Percentiles rank a stretch among this genome's conserved stretches.
Evolutionary conservation across 2,329 filamentous ascomycete species (phyloP).

Genomic region (Aureobasidium sp.): DNA sequence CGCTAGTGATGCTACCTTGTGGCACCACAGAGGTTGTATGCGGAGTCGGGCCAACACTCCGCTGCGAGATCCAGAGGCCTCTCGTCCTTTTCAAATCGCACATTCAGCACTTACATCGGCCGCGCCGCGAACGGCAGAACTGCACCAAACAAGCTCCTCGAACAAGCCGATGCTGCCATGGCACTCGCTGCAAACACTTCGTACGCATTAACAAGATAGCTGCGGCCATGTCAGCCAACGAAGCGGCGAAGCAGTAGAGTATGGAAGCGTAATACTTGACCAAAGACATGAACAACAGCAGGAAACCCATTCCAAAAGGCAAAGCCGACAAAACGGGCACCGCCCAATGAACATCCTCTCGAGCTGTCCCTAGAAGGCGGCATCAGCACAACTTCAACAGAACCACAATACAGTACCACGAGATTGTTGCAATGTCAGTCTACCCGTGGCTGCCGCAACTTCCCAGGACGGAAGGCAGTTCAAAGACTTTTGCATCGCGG

Average conservation of each 20-base stretch:
- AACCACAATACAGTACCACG: neutral
- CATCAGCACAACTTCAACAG: neutral
- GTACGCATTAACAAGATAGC: slow-evolving; percentile 57
- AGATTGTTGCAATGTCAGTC: slow-evolving; percentile 31
- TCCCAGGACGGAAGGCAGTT: neutral
- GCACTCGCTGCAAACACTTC: slow-evolving; percentile 67
- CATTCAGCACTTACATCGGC: slow-evolving; percentile 44
- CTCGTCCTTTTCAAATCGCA: neutral
- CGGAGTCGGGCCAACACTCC: neutral
- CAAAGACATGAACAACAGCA: slow-evolving; percentile 44
- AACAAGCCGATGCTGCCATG: slow-evolving; percentile 75
- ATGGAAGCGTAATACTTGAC: slow-evolving; percentile 36
- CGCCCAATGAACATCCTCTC: slow-evolving; percentile 34
- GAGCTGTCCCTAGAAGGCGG: slow-evolving; percentile 32
- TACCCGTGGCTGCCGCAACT: slow-evolving; percentile 15
- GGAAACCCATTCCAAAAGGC: slow-evolving; percentile 38
- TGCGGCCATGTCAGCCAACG: neutral
- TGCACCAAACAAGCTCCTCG: slow-evolving; percentile 70
- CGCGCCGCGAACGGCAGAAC: slow-evolving; percentile 39
- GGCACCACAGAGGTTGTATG: neutral
- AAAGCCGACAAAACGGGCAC: slow-evolving; percentile 35
- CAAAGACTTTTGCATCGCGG: neutral
- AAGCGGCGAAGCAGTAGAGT: slow-evolving; percentile 41
- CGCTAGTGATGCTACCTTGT: neutral
- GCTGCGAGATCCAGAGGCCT: neutral